These are phyloP conservation scores for Pseudisothecium myosuroides DNA, from an alignment of 225 moss, liverwort and hornwort species.

Conservation along the genomic window DNA sequence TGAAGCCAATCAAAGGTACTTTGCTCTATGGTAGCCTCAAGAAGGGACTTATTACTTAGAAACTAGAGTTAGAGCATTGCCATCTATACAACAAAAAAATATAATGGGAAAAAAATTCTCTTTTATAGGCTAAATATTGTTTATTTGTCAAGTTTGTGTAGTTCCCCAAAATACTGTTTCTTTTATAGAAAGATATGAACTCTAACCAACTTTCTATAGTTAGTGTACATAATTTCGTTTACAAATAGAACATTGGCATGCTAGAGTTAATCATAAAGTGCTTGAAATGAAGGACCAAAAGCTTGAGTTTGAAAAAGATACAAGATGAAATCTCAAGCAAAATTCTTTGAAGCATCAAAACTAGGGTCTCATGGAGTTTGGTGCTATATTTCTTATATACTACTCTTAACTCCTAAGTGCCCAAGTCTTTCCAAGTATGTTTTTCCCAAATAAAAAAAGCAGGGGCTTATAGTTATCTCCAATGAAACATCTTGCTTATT, in stretches of 20 bases:
- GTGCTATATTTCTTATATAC: accelerated
- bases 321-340: too few species aligned
- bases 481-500: too few species aligned
- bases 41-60: neutral
- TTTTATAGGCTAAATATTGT: too few species aligned
- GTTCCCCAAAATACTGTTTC: accelerated
- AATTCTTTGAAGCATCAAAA: neutral
- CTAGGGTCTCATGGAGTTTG: accelerated
- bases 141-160: accelerated
- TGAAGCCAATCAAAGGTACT: accelerated
- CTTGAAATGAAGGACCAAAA: accelerated
- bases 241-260: neutral
- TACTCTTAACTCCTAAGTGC: too few species aligned
- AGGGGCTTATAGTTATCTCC: too few species aligned
- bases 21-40: accelerated
- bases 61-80: neutral
- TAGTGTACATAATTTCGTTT: accelerated
- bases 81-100: accelerated
- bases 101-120: neutral
- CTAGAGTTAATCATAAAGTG: too few species aligned
- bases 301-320: accelerated
- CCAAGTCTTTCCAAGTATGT: too few species aligned
- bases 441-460: too few species aligned
- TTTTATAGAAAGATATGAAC: neutral
- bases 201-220: accelerated